These are phyloP conservation scores for Hypoxylon sp. DNA, from an alignment of 2,329 filamentous ascomycete species.

Conservation along the genomic window DNA sequence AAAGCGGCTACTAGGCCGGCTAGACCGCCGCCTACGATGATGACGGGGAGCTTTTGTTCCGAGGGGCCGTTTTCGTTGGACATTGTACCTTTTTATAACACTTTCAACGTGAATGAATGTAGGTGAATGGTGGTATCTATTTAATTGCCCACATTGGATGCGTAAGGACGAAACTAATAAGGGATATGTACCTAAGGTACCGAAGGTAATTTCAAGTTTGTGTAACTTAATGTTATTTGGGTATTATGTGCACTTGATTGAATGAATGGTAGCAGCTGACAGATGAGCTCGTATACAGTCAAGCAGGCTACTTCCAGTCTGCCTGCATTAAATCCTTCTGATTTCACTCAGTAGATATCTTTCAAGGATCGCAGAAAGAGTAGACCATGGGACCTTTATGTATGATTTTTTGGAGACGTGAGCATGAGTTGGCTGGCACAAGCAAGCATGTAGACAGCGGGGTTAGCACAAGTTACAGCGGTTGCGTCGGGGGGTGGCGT, in stretches of 20 bases:
- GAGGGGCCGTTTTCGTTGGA: slow-evolving; percentile 2
- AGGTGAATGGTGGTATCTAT: not conserved
- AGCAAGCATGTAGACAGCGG: not conserved
- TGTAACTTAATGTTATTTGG: not conserved
- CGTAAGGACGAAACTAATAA: not conserved
- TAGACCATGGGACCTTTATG: not conserved
- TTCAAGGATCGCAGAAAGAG: not conserved
- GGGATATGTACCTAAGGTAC: too few species aligned
- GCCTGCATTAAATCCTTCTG: slow-evolving; percentile 3
- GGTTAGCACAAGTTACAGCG: slow-evolving; percentile 11
- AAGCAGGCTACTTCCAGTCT: not conserved
- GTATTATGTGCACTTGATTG: not conserved
- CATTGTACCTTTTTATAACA: not conserved
- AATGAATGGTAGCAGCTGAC: slow-evolving; percentile 1
- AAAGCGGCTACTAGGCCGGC: slow-evolving; percentile 73
- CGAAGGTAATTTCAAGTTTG: not conserved
- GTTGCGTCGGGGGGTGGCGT: not conserved
- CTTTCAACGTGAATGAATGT: not conserved
- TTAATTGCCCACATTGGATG: not conserved
- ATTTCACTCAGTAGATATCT: not conserved
- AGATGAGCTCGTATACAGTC: not conserved
- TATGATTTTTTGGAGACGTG: not conserved
- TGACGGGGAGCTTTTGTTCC: slow-evolving; percentile 58
- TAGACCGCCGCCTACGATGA: slow-evolving; percentile 71
- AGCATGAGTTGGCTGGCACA: not conserved